phyloP scores from a whole-genome alignment of 805 yeast genomes.

The Clavispora asparagi region DNA sequence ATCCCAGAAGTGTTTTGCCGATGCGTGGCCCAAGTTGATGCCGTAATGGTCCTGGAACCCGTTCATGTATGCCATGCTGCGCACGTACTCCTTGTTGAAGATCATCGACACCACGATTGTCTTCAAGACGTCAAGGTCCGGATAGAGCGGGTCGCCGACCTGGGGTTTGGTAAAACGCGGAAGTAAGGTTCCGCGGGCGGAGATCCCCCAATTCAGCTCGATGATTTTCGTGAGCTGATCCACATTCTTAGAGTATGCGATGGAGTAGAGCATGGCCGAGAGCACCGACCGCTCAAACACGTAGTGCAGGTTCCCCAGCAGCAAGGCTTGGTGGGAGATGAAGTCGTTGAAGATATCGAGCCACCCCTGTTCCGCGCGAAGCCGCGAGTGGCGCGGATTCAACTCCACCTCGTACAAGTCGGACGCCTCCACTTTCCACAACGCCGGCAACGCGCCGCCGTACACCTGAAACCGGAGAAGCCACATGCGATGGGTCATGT shows the following conservation, averaged over 20 bases:
- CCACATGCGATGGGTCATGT: constrained; percentile 34
- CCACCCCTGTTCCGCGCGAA: constrained; percentile 17
- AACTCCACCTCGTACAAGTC: constrained; percentile 14
- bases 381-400: constrained; percentile 17
- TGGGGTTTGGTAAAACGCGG: constrained; percentile 3
- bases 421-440: constrained; percentile 25
- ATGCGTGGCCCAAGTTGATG: constrained; percentile 13
- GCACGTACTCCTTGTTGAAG: constrained; percentile 25
- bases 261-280: constrained; percentile 26
- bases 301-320: constrained; percentile 3
- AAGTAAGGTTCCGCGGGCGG: constrained; percentile 16
- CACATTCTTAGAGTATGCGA: constrained; percentile 24
- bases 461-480: constrained; percentile 25
- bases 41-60: constrained; percentile 28
- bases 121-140: constrained; percentile 20
- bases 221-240: constrained; percentile 21
- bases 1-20: constrained; percentile 30
- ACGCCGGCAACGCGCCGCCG: constrained; percentile 27
- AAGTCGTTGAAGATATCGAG: constrained; percentile 21
- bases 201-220: constrained; percentile 29
- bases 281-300: constrained; percentile 19
- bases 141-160: constrained; percentile 16
- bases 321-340: constrained; percentile 7
- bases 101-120: constrained; percentile 30
- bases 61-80: constrained; percentile 31